Conservation (phyloP, 768 basidiomycete genomes). For the Suillus placidus region DNA sequence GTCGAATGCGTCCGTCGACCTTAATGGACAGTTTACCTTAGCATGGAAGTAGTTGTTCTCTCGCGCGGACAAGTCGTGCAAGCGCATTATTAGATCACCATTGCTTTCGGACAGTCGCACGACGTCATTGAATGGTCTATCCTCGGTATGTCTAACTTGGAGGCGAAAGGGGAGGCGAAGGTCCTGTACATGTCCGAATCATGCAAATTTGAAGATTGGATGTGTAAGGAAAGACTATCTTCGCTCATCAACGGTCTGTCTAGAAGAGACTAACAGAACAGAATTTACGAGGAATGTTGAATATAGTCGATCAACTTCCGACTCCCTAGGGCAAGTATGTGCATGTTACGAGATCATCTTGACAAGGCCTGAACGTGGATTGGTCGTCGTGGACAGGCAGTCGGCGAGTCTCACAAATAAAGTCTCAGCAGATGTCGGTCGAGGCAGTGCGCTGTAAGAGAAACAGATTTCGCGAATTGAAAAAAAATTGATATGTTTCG, state of each 20-base stretch:
- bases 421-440: background rate
- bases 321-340: background rate
- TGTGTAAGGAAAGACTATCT: background rate
- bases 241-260: background rate
- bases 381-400: background rate
- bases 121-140: background rate
- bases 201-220: background rate
- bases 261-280: background rate
- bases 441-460: background rate
- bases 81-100: background rate
- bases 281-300: background rate
- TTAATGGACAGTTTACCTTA: slow-evolving; percentile 43
- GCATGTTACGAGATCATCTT: background rate
- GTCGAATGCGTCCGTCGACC: slow-evolving; percentile 38
- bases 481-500: background rate
- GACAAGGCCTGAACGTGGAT: background rate
- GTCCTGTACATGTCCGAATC: background rate
- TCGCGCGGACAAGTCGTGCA: background rate
- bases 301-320: background rate
- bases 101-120: background rate
- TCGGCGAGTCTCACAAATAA: background rate
- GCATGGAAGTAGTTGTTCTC: slow-evolving; percentile 34
- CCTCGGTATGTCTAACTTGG: background rate
- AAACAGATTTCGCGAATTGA: background rate
- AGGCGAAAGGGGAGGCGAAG: background rate